Evolutionary conservation across 129 eudicot genomes (phyloP).

Genomic region (Escallonia rubra): DNA sequence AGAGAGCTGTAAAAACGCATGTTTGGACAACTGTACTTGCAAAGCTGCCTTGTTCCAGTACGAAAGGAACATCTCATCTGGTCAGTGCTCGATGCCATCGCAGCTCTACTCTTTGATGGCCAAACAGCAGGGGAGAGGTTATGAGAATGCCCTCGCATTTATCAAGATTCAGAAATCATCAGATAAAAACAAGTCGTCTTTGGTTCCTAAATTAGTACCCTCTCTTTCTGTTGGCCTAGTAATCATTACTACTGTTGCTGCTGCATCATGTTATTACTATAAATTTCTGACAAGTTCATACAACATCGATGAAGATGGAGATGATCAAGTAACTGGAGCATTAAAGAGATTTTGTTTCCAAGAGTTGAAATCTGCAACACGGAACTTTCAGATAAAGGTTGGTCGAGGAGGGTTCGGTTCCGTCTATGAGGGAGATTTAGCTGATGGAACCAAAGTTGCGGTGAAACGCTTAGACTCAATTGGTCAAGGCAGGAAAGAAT

Average conservation of each 20-base stretch:
- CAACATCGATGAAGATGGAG: neutral
- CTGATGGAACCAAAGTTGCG: constrained; percentile 20
- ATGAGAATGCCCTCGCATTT: constrained; percentile 11
- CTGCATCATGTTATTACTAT: neutral
- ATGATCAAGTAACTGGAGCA: neutral
- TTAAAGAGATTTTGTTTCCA: constrained; percentile 5
- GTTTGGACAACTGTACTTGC: constrained; percentile 32
- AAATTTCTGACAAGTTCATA: neutral
- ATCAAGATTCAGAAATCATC: constrained; percentile 22
- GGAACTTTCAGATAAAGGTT: constrained; percentile 8
- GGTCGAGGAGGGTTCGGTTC: constrained; percentile 37
- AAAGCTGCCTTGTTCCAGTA: constrained; percentile 26
- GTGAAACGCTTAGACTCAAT: constrained; percentile 26
- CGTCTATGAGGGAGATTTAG: constrained; percentile 29
- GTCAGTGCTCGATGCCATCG: neutral
- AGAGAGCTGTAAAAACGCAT: constrained; percentile 27
- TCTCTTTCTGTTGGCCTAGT: neutral
- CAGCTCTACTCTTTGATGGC: constrained; percentile 1
- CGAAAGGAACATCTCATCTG: neutral
- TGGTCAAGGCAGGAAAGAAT: constrained; percentile 29
- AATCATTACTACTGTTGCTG: neutral
- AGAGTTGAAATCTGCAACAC: constrained; percentile 3
- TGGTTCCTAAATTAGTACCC: constrained; percentile 1
- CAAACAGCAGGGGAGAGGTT: too few species aligned
- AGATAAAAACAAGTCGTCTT: neutral